These are phyloP conservation scores for Aquilaria malaccensis DNA, from an alignment of 345 rosid species.

Conservation along the genomic window DNA sequence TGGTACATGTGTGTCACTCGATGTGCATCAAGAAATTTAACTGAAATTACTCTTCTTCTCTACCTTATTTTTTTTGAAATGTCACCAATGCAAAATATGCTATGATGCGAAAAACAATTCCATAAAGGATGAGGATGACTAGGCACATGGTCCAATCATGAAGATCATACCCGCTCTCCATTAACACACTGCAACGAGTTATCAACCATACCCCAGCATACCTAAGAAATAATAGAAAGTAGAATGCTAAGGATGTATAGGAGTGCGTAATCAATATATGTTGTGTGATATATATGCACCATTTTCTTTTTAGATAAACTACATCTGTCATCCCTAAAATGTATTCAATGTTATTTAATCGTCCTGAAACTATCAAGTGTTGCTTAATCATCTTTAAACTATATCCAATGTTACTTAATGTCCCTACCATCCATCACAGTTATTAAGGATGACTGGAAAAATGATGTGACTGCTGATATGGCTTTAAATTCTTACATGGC, in stretches of 20 bases:
- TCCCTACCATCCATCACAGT: too few relatives aligned
- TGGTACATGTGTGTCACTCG: neutral
- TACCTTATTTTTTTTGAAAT: constrained; percentile 33
- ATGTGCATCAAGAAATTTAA: constrained; percentile 9
- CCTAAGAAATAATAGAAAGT: constrained; percentile 17
- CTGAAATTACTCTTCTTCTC: neutral
- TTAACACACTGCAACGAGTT: constrained; percentile 49
- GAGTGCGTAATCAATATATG: too few relatives aligned
- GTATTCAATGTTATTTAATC: too few relatives aligned
- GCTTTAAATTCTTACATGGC: too few relatives aligned
- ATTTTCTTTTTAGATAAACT: too few relatives aligned
- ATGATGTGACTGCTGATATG: too few relatives aligned
- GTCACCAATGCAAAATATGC: constrained; percentile 43
- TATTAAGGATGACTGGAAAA: too few relatives aligned
- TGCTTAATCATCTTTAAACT: too few relatives aligned
- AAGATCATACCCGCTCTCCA: constrained; percentile 46
- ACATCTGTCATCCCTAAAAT: too few relatives aligned
- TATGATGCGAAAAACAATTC: constrained; percentile 33
- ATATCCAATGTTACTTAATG: too few relatives aligned
- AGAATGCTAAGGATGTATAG: neutral
- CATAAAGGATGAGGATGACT: constrained; percentile 33
- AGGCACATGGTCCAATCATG: constrained; percentile 46
- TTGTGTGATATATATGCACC: too few relatives aligned
- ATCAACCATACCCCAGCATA: constrained; percentile 65
- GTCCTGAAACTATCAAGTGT: too few relatives aligned